Evolutionary conservation across 768 basidiomycete genomes (phyloP).

Genomic region (Ramaria rubella): DNA sequence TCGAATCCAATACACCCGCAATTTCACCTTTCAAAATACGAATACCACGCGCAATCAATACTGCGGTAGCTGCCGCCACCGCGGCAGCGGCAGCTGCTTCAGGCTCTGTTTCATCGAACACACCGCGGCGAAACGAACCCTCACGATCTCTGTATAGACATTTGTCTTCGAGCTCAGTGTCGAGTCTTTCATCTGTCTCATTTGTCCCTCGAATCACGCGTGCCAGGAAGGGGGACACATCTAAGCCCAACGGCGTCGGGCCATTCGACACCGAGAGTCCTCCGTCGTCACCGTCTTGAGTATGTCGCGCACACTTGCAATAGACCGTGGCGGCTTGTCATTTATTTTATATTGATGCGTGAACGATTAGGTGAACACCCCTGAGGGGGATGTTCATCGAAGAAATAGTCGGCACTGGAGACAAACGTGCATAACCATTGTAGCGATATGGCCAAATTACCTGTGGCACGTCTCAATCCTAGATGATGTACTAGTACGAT

Average conservation of each 20-base stretch:
- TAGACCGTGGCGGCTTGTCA: too few relatives aligned
- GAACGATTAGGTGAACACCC: too few relatives aligned
- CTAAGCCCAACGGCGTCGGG: not conserved
- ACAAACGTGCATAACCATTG: too few relatives aligned
- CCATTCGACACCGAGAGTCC: not conserved
- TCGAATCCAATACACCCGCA: not conserved
- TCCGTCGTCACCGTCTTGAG: not conserved
- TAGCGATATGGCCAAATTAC: too few relatives aligned
- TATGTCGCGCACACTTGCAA: too few relatives aligned
- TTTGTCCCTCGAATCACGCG: not conserved
- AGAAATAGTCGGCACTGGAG: too few relatives aligned
- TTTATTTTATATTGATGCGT: not conserved
- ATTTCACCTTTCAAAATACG: slow-evolving; percentile 10
- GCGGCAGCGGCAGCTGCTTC: slow-evolving; percentile 8
- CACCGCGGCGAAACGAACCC: not conserved
- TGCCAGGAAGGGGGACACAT: not conserved
- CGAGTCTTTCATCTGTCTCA: slow-evolving; percentile 3
- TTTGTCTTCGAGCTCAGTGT: not conserved
- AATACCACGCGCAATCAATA: slow-evolving; percentile 11
- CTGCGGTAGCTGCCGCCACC: slow-evolving; percentile 9
- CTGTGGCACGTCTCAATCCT: too few relatives aligned
- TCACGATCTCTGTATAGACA: not conserved
- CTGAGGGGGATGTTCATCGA: too few relatives aligned
- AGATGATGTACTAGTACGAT: too few relatives aligned
- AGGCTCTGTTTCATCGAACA: not conserved